phyloP scores from a whole-genome alignment of 345 rosid genomes.

The Eutrema heterophyllum region DNA sequence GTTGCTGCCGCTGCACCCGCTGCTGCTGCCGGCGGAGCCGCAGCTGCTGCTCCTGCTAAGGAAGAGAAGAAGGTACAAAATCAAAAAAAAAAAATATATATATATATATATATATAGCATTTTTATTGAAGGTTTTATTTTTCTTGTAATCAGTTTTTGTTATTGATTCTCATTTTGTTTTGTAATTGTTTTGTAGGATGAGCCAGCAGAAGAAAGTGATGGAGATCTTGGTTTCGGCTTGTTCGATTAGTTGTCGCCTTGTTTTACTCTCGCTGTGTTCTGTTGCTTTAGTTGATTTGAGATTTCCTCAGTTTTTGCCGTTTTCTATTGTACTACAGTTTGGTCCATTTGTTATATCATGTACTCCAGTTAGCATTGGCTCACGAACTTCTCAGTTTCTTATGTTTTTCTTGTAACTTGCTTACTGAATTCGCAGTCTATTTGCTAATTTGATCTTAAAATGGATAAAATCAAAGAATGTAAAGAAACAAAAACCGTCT shows the following conservation, averaged over 20 bases:
- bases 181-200: slow-evolving; percentile 42
- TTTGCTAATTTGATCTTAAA: too few relatives aligned
- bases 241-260: slow-evolving; percentile 43
- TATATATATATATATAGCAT: not conserved
- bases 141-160: not conserved
- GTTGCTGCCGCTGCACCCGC: slow-evolving; percentile 43
- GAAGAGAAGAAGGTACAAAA: slow-evolving; percentile 58
- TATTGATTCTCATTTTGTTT: not conserved
- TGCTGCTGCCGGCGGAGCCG: slow-evolving; percentile 33
- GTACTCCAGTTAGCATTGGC: not conserved
- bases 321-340: not conserved
- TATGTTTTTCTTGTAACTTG: not conserved
- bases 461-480: too few relatives aligned
- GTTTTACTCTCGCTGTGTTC: not conserved
- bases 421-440: not conserved
- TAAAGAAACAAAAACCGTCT: too few relatives aligned
- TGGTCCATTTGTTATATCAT: not conserved
- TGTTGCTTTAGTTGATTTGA: slow-evolving; percentile 4
- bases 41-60: slow-evolving; percentile 55
- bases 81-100: not conserved
- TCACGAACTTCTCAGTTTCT: not conserved
- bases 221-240: slow-evolving; percentile 84
- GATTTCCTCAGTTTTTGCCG: not conserved
- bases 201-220: slow-evolving; percentile 73
- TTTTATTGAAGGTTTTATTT: not conserved